Conservation (phyloP, 345 rosid genomes). For the Salix purpurea region DNA sequence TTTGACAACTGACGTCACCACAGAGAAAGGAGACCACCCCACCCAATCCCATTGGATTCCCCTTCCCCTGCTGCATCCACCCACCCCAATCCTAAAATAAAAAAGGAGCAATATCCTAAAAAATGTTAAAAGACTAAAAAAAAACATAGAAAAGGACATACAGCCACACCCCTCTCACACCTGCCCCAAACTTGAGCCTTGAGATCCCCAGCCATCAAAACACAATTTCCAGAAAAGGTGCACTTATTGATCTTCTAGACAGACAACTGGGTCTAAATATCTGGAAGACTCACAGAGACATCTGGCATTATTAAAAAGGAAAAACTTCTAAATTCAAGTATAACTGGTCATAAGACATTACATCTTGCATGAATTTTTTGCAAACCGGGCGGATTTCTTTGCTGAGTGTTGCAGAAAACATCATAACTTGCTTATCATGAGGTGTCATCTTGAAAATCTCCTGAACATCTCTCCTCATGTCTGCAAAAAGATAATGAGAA, state of each 20-base stretch:
- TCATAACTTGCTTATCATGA: slow-evolving; percentile 99
- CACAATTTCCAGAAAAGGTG: slow-evolving; percentile 10
- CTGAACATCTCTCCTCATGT: slow-evolving; percentile 97
- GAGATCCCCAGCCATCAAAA: not conserved
- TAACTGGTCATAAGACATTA: slow-evolving; percentile 68
- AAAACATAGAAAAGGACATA: not conserved
- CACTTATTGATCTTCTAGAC: slow-evolving; percentile 11
- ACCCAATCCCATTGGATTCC: not conserved
- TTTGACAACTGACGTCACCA: not conserved
- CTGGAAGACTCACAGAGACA: slow-evolving; percentile 31
- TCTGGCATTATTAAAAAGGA: slow-evolving; percentile 40
- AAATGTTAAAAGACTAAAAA: not conserved
- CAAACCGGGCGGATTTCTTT: slow-evolving; percentile 99
- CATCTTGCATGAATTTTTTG: slow-evolving; percentile 99
- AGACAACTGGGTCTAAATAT: slow-evolving; percentile 18
- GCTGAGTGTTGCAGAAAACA: slow-evolving; percentile 99
- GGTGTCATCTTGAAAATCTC: slow-evolving; percentile 99
- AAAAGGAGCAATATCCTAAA: not conserved
- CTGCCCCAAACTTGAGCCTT: not conserved
- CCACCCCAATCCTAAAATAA: not conserved
- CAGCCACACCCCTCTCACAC: not conserved
- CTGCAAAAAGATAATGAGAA: slow-evolving; percentile 34
- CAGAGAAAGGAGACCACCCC: not conserved
- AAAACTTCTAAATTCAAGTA: slow-evolving; percentile 52
- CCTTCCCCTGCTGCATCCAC: not conserved